phyloP scores from a whole-genome alignment of 768 basidiomycete species.

The Boletus insuetus region DNA sequence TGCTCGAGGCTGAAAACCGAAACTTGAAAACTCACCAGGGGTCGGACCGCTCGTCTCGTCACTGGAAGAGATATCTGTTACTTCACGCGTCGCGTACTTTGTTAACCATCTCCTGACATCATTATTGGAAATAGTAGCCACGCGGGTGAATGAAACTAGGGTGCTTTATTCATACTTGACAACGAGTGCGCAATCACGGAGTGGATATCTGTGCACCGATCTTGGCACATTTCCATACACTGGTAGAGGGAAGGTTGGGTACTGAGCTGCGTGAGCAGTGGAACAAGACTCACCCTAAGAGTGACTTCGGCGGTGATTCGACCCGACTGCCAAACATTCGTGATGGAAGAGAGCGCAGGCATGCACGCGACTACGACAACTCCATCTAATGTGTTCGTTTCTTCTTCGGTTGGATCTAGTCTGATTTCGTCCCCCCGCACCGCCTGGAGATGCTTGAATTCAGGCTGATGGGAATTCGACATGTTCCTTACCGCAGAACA shows the following conservation, averaged over 20 bases:
- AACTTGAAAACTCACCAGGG: not conserved
- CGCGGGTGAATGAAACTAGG: conserved; percentile 2
- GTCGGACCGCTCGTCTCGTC: not conserved
- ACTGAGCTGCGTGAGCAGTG: not conserved
- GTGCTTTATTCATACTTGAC: conserved; percentile 25
- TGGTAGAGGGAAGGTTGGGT: conserved; percentile 26
- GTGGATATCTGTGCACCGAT: conserved; percentile 73
- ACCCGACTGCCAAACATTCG: conserved; percentile 86
- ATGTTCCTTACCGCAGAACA: conserved; percentile 65
- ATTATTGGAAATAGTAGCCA: not conserved
- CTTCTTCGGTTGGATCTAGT: conserved; percentile 79
- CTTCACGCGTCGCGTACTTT: not conserved
- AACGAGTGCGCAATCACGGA: conserved; percentile 71
- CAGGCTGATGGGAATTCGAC: not conserved
- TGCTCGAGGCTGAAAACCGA: not conserved
- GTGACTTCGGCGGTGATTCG: conserved; percentile 52
- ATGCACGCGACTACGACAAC: conserved; percentile 80
- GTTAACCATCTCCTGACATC: not conserved
- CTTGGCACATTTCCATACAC: conserved; percentile 72
- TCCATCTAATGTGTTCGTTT: conserved; percentile 55
- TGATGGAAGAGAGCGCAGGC: conserved; percentile 82
- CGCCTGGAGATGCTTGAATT: conserved; percentile 41
- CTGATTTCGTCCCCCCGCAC: conserved; percentile 57
- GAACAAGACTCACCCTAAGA: conserved; percentile 49
- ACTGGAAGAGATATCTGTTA: not conserved